Percentiles rank a stretch among this genome's conserved stretches.
Conservation (phyloP, 306 rosid species). For the Benincasa hispida region DNA sequence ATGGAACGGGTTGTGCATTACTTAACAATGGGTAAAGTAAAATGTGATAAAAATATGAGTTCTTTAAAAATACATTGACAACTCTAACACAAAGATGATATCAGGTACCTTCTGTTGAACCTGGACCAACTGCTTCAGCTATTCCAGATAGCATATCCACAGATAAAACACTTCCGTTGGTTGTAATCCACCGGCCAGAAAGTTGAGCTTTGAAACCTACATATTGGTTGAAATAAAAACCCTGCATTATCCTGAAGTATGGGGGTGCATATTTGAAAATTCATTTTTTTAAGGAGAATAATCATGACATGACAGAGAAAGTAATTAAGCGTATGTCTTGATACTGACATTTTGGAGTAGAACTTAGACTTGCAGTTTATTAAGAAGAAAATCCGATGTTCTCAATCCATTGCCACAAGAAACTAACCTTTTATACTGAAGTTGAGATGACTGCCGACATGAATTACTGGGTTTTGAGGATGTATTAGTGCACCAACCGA, state of each 20-base stretch:
- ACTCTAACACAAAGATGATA: not conserved
- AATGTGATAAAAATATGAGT: not conserved
- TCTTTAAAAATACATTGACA: not conserved
- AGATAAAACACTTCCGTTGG: constrained; percentile 58
- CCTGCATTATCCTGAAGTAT: not conserved
- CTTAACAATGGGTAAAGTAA: not conserved
- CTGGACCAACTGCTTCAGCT: constrained; percentile 69
- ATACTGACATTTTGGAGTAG: not conserved
- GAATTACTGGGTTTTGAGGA: constrained; percentile 78
- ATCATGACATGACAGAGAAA: not conserved
- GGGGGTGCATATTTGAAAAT: not conserved
- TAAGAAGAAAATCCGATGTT: not conserved
- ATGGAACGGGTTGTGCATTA: constrained; percentile 3
- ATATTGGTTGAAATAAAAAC: not conserved
- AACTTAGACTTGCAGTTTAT: not conserved
- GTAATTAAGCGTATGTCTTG: not conserved
- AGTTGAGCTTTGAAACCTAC: constrained; percentile 56
- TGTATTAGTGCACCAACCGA: constrained; percentile 71
- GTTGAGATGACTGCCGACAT: constrained; percentile 53
- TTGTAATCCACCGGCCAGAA: constrained; percentile 66
- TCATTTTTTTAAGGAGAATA: not conserved
- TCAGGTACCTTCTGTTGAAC: constrained; percentile 71
- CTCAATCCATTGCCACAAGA: not conserved
- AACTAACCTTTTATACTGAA: constrained; percentile 62
- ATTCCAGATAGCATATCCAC: constrained; percentile 47